Evolutionary conservation across 164 flowering plant genomes (phyloP).

Genomic region (Vitis rotundifolia): DNA sequence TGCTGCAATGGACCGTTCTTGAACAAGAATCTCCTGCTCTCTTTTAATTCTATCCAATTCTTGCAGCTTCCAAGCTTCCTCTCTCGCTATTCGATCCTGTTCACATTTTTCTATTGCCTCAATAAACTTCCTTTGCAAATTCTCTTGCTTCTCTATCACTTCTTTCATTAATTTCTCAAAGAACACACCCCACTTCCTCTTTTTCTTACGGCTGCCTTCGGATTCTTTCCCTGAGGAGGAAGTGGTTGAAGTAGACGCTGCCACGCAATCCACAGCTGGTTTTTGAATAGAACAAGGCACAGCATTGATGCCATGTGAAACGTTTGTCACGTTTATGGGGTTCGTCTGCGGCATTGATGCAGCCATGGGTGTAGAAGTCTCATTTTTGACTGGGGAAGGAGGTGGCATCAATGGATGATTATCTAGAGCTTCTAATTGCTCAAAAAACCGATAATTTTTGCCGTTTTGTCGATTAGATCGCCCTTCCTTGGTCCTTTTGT

Average conservation of each 20-base stretch:
- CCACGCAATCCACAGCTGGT: constrained; percentile 9
- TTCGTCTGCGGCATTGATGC: not conserved
- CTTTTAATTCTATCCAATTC: constrained; percentile 51
- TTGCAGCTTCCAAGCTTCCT: constrained; percentile 63
- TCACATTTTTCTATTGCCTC: constrained; percentile 60
- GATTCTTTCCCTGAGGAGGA: constrained; percentile 45
- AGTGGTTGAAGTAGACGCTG: constrained; percentile 28
- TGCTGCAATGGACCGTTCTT: constrained; percentile 59
- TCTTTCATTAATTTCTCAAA: constrained; percentile 48
- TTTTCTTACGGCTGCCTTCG: constrained; percentile 31
- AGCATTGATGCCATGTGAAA: not conserved
- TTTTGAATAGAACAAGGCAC: constrained; percentile 16
- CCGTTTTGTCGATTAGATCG: constrained; percentile 30
- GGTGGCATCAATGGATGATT: constrained; percentile 15
- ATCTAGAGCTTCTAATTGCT: constrained; percentile 53
- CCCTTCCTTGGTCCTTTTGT: constrained; percentile 50
- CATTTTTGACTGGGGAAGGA: constrained; percentile 8
- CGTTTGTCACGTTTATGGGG: not conserved
- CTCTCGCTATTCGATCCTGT: constrained; percentile 48
- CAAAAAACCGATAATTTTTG: constrained; percentile 54
- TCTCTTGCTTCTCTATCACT: constrained; percentile 59
- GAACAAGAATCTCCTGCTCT: constrained; percentile 49
- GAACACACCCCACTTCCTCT: constrained; percentile 40
- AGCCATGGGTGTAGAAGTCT: constrained; percentile 7
- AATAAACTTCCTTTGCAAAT: constrained; percentile 47